Conservation (phyloP, 352 stramenopile genomes). For the Phytophthora sp. region DNA sequence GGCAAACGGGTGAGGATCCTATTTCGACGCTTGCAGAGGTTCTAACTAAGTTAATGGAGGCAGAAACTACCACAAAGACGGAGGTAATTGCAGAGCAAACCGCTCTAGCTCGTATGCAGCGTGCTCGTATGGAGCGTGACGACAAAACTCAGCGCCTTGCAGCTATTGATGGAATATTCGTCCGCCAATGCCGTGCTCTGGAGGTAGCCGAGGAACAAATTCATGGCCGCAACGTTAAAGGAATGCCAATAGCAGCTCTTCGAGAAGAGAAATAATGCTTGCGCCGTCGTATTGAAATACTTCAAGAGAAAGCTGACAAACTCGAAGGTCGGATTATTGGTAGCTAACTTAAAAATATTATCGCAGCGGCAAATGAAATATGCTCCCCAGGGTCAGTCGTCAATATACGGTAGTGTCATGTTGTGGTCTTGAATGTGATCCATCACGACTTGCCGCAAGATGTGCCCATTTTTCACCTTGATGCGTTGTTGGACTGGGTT, state of each 20-base stretch:
- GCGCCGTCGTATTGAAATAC: not conserved
- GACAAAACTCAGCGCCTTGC: not conserved
- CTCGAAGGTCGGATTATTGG: not conserved
- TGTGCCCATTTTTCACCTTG: conserved; percentile 7
- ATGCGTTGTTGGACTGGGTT: not conserved
- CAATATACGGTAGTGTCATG: not conserved
- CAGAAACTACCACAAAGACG: not conserved
- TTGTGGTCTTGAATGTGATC: conserved; percentile 4
- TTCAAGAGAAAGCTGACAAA: not conserved
- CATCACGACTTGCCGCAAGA: conserved; percentile 2
- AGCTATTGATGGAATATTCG: conserved; percentile 1
- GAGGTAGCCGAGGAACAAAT: not conserved
- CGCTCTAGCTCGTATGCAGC: not conserved
- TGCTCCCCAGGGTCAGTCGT: not conserved
- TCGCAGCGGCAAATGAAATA: not conserved
- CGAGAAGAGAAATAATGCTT: not conserved
- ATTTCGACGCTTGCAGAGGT: no score
- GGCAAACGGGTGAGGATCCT: no score
- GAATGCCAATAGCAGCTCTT: not conserved
- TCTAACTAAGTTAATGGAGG: not conserved
- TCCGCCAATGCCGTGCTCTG: not conserved
- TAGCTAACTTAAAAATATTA: no score
- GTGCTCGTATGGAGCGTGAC: not conserved
- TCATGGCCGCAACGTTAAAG: not conserved
- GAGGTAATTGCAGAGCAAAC: not conserved